Base-by-base conservation (phyloP, 2,329 filamentous ascomycete genomes). In the Scortechinia acanthostroma region DNA sequence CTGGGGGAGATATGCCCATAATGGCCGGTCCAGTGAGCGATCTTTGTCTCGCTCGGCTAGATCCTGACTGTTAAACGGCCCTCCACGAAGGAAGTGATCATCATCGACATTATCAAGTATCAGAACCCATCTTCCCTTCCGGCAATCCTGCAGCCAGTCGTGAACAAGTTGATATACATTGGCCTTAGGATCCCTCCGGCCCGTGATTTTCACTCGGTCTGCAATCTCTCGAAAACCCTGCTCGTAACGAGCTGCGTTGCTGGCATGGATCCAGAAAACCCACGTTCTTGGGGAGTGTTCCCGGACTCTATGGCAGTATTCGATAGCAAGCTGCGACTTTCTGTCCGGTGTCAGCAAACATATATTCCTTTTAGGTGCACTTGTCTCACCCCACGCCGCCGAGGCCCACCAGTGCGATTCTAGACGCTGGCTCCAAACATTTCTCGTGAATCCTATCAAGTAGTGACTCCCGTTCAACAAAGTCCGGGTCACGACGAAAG, bases 211-310 rank as follows among this genome's bases (percentile, higher is more conserved):
- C 6, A 57, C 50, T 1, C 33, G 44, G 23, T 60, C 51, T 20
- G 61, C 59, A 49, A 68, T 58, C n/a, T 61, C 54, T 44, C 50
- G 53, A 47, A 55, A 63, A 23, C 55, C 54, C 45, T 63, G 53
- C 48, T 66, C 56, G 42, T 65, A 62, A 4, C 60, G 52, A 28
- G 54, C 50, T 0, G 49, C 49, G 43, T 58, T 61, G 44, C 55
- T 59, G 2, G 60, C 58, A 47, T 66, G 52, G 4, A 66, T 51
- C 64, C 58, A 69, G 46, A 66, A 65, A 22, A 66, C 50, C 52
- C 52, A 61, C 15, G 52, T 59, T n/a, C 53, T 22, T 0, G 55
- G 53, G 19, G 49, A 56, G 20, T 44, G 44, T 0, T 57, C 48
- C 47, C 49, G 51, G n/a, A 53, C 47, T 42, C 48, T 51, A 46